Evolutionary conservation across 352 stramenopile genomes (phyloP).

Genomic region (Elongisporangium undulatum): DNA sequence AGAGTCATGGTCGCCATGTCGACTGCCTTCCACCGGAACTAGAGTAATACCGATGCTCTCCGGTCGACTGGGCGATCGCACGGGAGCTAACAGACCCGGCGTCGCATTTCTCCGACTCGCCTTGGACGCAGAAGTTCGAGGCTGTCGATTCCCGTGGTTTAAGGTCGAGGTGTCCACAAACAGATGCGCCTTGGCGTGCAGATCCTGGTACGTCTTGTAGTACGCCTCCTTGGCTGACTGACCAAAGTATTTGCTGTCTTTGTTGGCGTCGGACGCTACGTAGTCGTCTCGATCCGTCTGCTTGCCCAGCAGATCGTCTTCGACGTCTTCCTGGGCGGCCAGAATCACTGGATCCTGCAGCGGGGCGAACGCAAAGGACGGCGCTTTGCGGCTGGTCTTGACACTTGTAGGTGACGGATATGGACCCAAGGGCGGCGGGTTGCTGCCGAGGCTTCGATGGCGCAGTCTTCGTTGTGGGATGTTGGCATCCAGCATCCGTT

Average conservation of each 20-base stretch:
- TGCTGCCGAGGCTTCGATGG: slow-evolving; percentile 12
- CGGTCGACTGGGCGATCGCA: not conserved
- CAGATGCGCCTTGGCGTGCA: slow-evolving; percentile 53
- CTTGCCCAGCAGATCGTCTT: slow-evolving; percentile 12
- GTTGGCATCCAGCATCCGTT: slow-evolving; percentile 42
- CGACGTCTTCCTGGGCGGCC: slow-evolving; percentile 9
- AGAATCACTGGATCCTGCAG: slow-evolving; percentile 33
- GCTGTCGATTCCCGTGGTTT: not conserved
- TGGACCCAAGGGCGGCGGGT: slow-evolving; percentile 7
- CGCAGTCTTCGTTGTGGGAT: slow-evolving; percentile 14
- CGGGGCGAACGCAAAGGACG: slow-evolving; percentile 35
- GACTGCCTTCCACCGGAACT: not conserved
- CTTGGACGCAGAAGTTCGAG: slow-evolving; percentile 8
- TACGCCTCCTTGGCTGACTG: slow-evolving; percentile 29
- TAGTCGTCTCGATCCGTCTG: not conserved
- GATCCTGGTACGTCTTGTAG: slow-evolving; percentile 52
- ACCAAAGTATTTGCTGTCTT: slow-evolving; percentile 47
- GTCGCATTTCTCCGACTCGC: slow-evolving; percentile 11
- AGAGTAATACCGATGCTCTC: not conserved
- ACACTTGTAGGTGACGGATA: not conserved
- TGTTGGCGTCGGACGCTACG: slow-evolving; percentile 8
- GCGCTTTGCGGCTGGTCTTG: not conserved
- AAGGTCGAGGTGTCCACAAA: slow-evolving; percentile 24
- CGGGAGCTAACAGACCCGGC: slow-evolving; percentile 10
- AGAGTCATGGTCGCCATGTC: not conserved